Conservation (phyloP, 148 eudicot species). For the Silene latifolia region DNA sequence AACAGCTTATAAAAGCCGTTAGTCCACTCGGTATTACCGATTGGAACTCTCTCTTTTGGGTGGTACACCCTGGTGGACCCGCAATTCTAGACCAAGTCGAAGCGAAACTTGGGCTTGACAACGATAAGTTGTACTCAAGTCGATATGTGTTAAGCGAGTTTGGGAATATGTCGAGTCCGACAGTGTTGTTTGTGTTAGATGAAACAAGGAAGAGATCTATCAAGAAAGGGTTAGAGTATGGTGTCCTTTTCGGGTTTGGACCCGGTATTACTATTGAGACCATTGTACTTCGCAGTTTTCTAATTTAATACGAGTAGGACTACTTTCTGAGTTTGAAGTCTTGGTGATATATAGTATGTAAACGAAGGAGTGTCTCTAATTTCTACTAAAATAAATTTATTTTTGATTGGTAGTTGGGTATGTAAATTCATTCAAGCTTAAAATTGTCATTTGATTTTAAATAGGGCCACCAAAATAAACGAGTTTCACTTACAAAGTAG, state of each 20-base stretch:
- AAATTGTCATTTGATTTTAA: too few relatives aligned
- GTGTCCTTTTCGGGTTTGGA: slow-evolving; percentile 1
- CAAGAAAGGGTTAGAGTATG: slow-evolving; percentile 22
- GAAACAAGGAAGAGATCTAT: slow-evolving; percentile 16
- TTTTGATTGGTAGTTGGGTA: too few relatives aligned
- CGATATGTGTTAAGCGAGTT: slow-evolving; percentile 7
- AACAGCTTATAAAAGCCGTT: background rate
- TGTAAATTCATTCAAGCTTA: too few relatives aligned
- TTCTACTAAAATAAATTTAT: too few relatives aligned
- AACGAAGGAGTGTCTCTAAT: too few relatives aligned
- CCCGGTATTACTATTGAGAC: slow-evolving; percentile 20
- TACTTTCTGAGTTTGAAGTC: too few relatives aligned
- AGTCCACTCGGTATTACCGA: background rate
- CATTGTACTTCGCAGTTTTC: slow-evolving; percentile 10
- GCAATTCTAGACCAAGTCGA: slow-evolving; percentile 19
- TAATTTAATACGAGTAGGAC: background rate
- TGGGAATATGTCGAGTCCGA: slow-evolving; percentile 7
- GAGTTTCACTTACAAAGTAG: too few relatives aligned
- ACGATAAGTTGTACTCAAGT: background rate
- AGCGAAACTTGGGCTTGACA: slow-evolving; percentile 8
- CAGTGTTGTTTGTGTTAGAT: slow-evolving; percentile 14
- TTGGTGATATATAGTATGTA: too few relatives aligned
- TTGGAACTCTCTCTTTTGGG: slow-evolving; percentile 19
- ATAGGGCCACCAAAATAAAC: too few relatives aligned
- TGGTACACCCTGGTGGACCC: slow-evolving; percentile 14